Base-by-base conservation (phyloP, 148 eudicot genomes). In the Limonium bicolor region DNA sequence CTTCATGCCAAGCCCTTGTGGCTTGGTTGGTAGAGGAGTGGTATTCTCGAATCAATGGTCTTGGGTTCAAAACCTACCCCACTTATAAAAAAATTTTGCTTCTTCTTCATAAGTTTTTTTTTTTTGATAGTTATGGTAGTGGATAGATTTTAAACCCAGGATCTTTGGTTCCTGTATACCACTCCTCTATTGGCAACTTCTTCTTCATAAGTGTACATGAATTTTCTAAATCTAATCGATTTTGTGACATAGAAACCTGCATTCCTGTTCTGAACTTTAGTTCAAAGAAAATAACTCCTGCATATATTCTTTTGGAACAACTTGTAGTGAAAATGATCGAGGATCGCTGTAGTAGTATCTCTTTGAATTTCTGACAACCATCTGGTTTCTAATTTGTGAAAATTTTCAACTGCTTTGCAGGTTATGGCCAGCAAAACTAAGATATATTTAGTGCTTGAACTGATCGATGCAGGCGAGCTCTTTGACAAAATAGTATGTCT, bases 401-500 rank as follows among this genome's bases (percentile, higher is more conserved):
- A 13, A 14, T 43, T 23, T 25, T 20, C 7, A n/a, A 21, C 7
- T 24, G 48, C 21, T 46, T 37, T 16, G 31, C 66, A 87, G 96
- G 96, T 82, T 42, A 73, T 87, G 94, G 96, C 86, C 31, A 87
- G 96, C 72, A 87, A 64, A 68, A 78, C 80, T 6, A 87, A 79
- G 78, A 87, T 87, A 61, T 87, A 82, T 47, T 71, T 87, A 53
- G 94, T 87, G 33, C 86, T 87, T 19, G 96, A 87, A 36, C 68
- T 73, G 37, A 88, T 79, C 20, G 75, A 71, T 40, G 96, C 82
- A 35, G 96, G 96, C 47, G 96, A 87, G 64, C 86, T 87, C 42
- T 87, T 87, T 51, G 94, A 82, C 62, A 65, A 69, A 69, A 82
- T 87, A 16, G 96, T 87, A 65, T 77, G 84, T 58, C 59, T n/a